Base-by-base conservation (phyloP, 2,329 filamentous ascomycete species). In the Colletotrichum godetiae region DNA sequence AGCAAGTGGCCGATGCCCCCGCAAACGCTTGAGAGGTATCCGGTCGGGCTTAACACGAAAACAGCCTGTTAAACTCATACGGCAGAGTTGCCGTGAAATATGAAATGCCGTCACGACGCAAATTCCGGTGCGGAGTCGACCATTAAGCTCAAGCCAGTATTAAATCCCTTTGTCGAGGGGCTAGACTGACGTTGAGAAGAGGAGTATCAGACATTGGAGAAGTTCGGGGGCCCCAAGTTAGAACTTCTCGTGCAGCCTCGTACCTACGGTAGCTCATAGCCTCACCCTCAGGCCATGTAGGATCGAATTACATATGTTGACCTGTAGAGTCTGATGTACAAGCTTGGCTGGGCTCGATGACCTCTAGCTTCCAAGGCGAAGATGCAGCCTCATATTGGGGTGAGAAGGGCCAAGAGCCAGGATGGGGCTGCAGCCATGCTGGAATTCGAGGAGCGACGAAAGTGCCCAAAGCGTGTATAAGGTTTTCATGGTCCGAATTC, bases 391-490 rank as follows among this genome's bases (percentile, higher is more conserved):
- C 35, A 53, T 68, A 37, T 62, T n/a, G 53, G 55, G 24, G 58
- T 27, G 58, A 53, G 13, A 52, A 55, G 46, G 31, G 53, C 52
- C 53, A 58, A 31, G 65, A 61, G 33, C 58, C 35, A 61, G 66
- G 53, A 58, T 59, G 53, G 49, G 46, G 66, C 31, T 46, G 52
- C 33, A 24, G 55, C 55, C 52, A 35, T 29, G 29, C 31, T 64
- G 58, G 60, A 52, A 29, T 24, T 55, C 42, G 22, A 57, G 33
- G 22, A 19, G 24, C 19, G n/a, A 49, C 10, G 1, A 57, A 56
- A 35, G 55, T 72, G 66, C 59, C 70, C 60, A 70, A 57, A 70
- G 60, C 70, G 35, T 60, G 42, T 46, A 56, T 52, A 73, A 61
- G 52, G 67, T 73, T 73, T 70, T 37, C 46, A 33, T 42, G 66